These are phyloP conservation scores for Thozetella sp. DNA, from an alignment of 495 filamentous ascomycete species.

Conservation along the genomic window DNA sequence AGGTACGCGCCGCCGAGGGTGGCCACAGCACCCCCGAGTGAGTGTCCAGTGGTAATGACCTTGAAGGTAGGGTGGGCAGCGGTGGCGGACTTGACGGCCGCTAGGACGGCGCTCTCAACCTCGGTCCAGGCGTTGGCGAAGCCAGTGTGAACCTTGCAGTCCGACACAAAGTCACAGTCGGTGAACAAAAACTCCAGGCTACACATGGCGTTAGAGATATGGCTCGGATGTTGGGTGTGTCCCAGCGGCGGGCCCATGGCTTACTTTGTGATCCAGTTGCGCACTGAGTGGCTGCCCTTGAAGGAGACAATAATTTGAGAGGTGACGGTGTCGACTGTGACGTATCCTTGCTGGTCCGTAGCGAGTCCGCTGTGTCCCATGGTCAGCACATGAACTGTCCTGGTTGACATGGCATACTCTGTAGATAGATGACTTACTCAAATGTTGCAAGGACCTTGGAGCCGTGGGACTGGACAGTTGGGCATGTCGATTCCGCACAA, in stretches of 20 bases:
- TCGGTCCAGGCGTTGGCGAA: conserved; percentile 39
- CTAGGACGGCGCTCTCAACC: conserved; percentile 17
- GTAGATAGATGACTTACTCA: conserved; percentile 42
- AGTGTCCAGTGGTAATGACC: conserved; percentile 67
- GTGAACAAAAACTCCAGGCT: conserved; percentile 31
- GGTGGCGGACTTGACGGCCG: conserved; percentile 22
- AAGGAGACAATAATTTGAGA: conserved; percentile 67
- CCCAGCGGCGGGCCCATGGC: conserved; percentile 33
- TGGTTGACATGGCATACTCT: conserved; percentile 9
- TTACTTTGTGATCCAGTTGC: conserved; percentile 70
- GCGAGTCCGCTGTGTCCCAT: conserved; percentile 38
- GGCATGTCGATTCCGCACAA: conserved; percentile 63
- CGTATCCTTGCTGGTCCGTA: conserved; percentile 68
- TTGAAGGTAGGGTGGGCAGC: conserved; percentile 48
- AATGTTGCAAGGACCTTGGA: conserved; percentile 60
- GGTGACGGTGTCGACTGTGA: conserved; percentile 67
- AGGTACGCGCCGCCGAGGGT: conserved; percentile 61
- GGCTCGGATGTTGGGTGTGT: too few species aligned
- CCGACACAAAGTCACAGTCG: conserved; percentile 28
- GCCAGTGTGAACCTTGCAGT: conserved; percentile 38
- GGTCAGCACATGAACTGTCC: conserved; percentile 4
- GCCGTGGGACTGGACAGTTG: conserved; percentile 54
- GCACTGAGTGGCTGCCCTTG: conserved; percentile 62
- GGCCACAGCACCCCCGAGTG: conserved; percentile 67
- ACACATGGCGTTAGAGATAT: conserved; percentile 5